Conservation (phyloP, 768 basidiomycete species). For the Boletus rex-veris region DNA sequence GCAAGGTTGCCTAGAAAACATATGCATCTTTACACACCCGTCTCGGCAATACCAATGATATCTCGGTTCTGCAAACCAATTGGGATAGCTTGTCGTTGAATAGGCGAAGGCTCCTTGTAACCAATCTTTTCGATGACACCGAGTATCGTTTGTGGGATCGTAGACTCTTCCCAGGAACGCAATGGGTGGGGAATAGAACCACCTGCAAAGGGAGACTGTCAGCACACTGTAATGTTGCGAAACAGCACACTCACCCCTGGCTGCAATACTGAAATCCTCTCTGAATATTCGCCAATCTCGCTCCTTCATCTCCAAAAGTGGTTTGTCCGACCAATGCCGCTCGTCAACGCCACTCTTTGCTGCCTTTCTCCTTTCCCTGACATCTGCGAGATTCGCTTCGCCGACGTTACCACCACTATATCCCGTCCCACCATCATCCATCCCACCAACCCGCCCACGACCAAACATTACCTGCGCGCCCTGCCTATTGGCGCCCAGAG, state of each 20-base stretch:
- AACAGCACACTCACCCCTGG: slow-evolving; percentile 57
- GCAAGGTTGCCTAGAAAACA: not conserved
- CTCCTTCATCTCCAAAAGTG: slow-evolving; percentile 87
- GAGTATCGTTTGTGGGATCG: slow-evolving; percentile 73
- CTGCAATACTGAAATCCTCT: slow-evolving; percentile 96
- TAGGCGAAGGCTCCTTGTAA: slow-evolving; percentile 95
- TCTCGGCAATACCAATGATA: slow-evolving; percentile 98
- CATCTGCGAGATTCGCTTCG: slow-evolving; percentile 67
- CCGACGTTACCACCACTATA: slow-evolving; percentile 33
- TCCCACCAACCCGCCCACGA: slow-evolving; percentile 76
- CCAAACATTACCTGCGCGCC: slow-evolving; percentile 90
- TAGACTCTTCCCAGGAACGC: slow-evolving; percentile 87
- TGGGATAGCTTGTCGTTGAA: slow-evolving; percentile 98
- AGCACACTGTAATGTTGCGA: not conserved
- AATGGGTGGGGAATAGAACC: slow-evolving; percentile 92
- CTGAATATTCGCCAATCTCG: slow-evolving; percentile 99
- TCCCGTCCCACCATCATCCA: slow-evolving; percentile 67
- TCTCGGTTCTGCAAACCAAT: slow-evolving; percentile 96
- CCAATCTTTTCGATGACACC: slow-evolving; percentile 88
- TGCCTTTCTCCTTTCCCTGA: slow-evolving; percentile 78
- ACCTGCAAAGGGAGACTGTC: slow-evolving; percentile 43
- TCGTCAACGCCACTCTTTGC: slow-evolving; percentile 84
- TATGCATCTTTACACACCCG: slow-evolving; percentile 51
- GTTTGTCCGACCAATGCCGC: slow-evolving; percentile 97
- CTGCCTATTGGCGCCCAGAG: slow-evolving; percentile 67